Base-by-base conservation (phyloP, 352 stramenopile genomes). In the Aphanomyces astaci region DNA sequence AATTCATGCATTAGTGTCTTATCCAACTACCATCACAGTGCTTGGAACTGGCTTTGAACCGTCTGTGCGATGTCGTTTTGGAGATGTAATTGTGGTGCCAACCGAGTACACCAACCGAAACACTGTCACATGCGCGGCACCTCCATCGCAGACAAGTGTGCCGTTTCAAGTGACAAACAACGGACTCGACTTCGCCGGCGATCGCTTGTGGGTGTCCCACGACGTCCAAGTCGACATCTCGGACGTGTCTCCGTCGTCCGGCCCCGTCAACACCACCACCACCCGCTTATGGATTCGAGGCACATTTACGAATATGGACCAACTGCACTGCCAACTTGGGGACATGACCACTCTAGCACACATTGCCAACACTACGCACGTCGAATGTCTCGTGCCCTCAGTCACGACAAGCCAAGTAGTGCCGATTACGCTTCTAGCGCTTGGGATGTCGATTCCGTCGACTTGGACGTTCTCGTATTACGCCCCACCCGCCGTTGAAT, bases 11-110 rank as follows among this genome's bases (percentile, higher is more conserved):
- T 68, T 68, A 46, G 19, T 59, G 5, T 30, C 25, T n/a, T 4
- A n/a, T 5, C 25, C 24, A 17, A 68, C 62, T 27, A 19, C 30
- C 10, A 46, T 68, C 10, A 24, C 25, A 13, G 36, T 68, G 3
- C 31, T 59, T 60, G 62, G 62, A 19, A 52, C 33, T 46, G 62
- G 62, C 17, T 68, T 68, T 45, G 51, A 62, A 7, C n/a, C 43
- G 22, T 46, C 3, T 1, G 22, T 27, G 4, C 3, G n/a, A 30
- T 68, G 62, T 22, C 13, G 25, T 15, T 46, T 68, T 24, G 62
- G 62, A 25, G 22, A 7, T 19, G 36, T 11, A 25, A 24, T 60
- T 28, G 46, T n/a, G n/a, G n/a, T 62, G 4, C 17, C 51, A 46
- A 52, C 19, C 0, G 10, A 45, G 24, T 51, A 45, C 19, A 59